Evolutionary conservation across 176 grass and related monocot genomes (phyloP).

Genomic region (Saccharum officinarum): DNA sequence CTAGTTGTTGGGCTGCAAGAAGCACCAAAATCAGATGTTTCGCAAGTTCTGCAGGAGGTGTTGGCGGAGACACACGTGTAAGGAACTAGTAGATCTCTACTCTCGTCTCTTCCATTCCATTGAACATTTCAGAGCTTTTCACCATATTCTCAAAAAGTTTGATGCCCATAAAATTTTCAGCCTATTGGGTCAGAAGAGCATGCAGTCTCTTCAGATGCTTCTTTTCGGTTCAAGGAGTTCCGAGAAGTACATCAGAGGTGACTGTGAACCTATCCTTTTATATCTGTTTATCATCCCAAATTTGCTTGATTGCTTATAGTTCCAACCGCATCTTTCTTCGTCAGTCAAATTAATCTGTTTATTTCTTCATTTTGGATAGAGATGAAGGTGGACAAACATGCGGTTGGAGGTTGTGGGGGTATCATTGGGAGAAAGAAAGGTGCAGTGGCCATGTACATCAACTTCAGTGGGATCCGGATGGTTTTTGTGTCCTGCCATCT

Average conservation of each 20-base stretch:
- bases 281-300: background rate
- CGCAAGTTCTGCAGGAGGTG: conserved; percentile 46
- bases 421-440: conserved; percentile 78
- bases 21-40: conserved; percentile 46
- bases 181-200: conserved; percentile 48
- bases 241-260: conserved; percentile 48
- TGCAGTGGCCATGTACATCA: conserved; percentile 64
- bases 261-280: background rate
- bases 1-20: conserved; percentile 67
- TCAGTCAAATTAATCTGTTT: background rate
- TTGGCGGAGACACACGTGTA: conserved; percentile 51
- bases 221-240: conserved; percentile 59
- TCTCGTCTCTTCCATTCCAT: background rate
- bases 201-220: conserved; percentile 72
- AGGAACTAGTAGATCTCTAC: background rate
- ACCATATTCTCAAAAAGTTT: background rate
- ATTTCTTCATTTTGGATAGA: conserved; percentile 37
- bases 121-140: background rate
- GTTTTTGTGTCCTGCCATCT: conserved; percentile 71
- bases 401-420: conserved; percentile 46
- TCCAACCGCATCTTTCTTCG: background rate
- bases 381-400: conserved; percentile 54
- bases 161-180: conserved; percentile 32
- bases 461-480: conserved; percentile 62
- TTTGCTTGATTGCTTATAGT: conserved; percentile 18